Conservation (phyloP, 2,329 filamentous ascomycete species). For the Ilyonectria mors-panacis region DNA sequence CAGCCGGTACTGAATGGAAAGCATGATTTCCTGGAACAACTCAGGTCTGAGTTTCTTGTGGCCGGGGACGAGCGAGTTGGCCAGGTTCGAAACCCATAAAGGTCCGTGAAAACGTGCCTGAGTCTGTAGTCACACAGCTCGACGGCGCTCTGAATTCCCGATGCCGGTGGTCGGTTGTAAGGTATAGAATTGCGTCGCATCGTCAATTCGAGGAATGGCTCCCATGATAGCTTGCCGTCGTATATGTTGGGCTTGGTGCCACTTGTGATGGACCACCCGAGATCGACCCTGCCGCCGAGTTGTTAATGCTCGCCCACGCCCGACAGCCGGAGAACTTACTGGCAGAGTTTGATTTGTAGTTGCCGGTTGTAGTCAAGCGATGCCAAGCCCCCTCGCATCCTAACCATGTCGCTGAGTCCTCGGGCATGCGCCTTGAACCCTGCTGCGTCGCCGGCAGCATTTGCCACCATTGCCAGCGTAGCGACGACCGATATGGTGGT, state of each 20-base stretch:
- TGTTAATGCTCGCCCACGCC: not conserved
- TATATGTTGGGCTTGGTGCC: conserved; percentile 46
- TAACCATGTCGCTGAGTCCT: conserved; percentile 44
- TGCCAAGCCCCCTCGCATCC: conserved; percentile 46
- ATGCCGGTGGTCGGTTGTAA: not conserved
- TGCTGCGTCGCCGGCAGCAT: conserved; percentile 36
- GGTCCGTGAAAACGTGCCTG: conserved; percentile 47
- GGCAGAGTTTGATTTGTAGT: conserved; percentile 49
- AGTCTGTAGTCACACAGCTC: conserved; percentile 43
- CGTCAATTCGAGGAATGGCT: conserved; percentile 27
- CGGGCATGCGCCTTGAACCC: conserved; percentile 42
- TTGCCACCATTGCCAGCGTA: conserved; percentile 43
- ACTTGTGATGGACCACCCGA: conserved; percentile 46
- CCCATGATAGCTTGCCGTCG: conserved; percentile 38
- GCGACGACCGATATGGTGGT: conserved; percentile 39
- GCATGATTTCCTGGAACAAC: conserved; percentile 49
- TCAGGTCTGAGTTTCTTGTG: conserved; percentile 45
- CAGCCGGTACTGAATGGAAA: conserved; percentile 51
- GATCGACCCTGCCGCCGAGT: conserved; percentile 40
- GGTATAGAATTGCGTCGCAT: not conserved
- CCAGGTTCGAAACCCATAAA: conserved; percentile 49
- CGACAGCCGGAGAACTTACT: conserved; percentile 33
- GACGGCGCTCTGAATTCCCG: conserved; percentile 28
- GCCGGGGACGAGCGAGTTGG: conserved; percentile 41
- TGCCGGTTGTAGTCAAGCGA: conserved; percentile 44